Conservation (phyloP, 2,329 filamentous ascomycete genomes). For the Apiospora saccharicola region DNA sequence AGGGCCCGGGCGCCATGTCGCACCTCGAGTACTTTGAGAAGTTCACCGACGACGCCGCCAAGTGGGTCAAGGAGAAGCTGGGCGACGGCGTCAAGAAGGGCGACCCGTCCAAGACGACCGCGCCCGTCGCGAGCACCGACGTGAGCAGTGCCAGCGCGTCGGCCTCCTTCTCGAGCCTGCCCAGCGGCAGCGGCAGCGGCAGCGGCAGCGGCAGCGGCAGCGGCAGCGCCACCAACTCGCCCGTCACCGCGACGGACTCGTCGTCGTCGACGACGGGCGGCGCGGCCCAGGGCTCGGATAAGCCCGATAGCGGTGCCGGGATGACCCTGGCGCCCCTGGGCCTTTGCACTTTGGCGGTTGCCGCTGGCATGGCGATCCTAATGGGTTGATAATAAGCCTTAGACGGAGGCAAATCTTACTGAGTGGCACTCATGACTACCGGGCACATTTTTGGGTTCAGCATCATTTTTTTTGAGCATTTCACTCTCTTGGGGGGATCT, state of each 20-base stretch:
- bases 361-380: conserved; percentile 3
- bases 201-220: neutral
- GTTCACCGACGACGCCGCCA: conserved; percentile 36
- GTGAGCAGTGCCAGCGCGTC: neutral
- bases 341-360: neutral
- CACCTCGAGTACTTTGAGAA: conserved; percentile 49
- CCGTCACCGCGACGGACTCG: neutral
- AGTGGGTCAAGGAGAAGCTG: conserved; percentile 26
- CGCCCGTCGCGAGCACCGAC: neutral
- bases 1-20: conserved; percentile 31
- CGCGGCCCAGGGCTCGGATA: neutral
- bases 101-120: conserved; percentile 1
- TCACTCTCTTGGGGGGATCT: conserved; percentile 12
- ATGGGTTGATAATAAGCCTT: neutral
- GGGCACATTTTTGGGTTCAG: neutral
- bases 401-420: neutral
- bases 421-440: neutral
- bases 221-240: neutral
- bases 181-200: neutral
- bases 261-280: neutral
- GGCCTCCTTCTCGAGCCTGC: too few species aligned
- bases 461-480: conserved; percentile 15
- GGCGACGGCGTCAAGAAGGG: neutral
- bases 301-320: neutral
- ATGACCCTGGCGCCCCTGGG: conserved; percentile 9